phyloP scores from a whole-genome alignment of 345 rosid species.

The Citrus australasica region DNA sequence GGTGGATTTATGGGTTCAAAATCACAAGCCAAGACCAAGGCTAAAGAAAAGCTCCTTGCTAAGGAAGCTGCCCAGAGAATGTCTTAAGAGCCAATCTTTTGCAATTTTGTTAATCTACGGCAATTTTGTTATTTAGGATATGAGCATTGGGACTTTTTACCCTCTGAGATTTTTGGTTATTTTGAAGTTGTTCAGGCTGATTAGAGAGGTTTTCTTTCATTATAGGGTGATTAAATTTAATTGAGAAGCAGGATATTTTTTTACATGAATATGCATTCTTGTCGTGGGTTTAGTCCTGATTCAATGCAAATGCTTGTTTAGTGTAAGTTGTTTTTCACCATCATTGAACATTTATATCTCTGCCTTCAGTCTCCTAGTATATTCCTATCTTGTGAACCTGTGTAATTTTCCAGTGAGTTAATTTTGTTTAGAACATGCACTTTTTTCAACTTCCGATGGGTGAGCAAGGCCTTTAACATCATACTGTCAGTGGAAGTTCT shows the following conservation, averaged over 20 bases:
- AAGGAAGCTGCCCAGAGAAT: constrained; percentile 82
- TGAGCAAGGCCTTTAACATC: not conserved
- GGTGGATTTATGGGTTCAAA: constrained; percentile 93
- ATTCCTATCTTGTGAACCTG: not conserved
- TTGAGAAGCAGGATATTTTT: not conserved
- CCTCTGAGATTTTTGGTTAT: not conserved
- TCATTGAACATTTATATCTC: not conserved
- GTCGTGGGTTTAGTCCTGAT: too few species aligned
- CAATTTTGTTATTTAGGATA: not conserved
- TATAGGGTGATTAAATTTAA: not conserved
- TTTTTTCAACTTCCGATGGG: not conserved
- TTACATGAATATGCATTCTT: too few species aligned
- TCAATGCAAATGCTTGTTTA: too few species aligned
- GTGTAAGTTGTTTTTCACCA: too few species aligned
- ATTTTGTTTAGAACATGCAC: not conserved
- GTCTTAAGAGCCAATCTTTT: constrained; percentile 22
- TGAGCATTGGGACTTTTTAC: not conserved
- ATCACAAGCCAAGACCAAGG: constrained; percentile 76
- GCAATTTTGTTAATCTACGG: not conserved
- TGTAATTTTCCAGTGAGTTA: not conserved
- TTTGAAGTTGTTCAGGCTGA: not conserved
- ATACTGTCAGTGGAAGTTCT: not conserved
- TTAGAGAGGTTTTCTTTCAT: not conserved
- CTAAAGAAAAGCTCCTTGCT: constrained; percentile 61
- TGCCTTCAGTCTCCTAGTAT: not conserved